Evolutionary conservation across 345 rosid genomes (phyloP).

Genomic region (Gossypium thurberi): DNA sequence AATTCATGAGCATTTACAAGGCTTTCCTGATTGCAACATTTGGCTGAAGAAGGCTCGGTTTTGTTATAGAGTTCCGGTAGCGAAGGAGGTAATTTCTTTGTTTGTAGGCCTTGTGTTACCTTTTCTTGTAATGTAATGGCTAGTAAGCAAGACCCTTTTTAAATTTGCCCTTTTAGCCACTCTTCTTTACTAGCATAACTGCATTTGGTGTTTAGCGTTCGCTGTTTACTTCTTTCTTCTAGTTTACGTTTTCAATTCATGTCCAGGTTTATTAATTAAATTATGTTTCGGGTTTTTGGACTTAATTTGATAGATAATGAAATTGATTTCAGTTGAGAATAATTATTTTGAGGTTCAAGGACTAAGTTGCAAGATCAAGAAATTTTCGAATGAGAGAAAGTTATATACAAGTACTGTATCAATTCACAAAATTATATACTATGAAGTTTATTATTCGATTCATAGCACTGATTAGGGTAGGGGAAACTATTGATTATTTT

Average conservation of each 20-base stretch:
- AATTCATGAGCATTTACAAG: conserved; percentile 92
- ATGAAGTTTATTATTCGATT: too few species aligned
- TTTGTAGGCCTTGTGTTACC: not conserved
- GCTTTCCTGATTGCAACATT: conserved; percentile 75
- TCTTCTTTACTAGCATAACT: not conserved
- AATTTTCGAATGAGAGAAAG: not conserved
- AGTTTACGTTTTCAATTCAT: not conserved
- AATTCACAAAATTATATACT: too few species aligned
- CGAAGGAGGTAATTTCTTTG: too few species aligned
- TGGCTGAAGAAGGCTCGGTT: conserved; percentile 38
- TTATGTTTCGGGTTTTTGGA: not conserved
- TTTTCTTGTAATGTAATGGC: not conserved
- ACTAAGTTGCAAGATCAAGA: not conserved
- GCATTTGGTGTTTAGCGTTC: not conserved
- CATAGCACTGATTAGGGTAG: too few species aligned
- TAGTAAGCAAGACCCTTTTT: not conserved
- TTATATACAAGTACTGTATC: not conserved
- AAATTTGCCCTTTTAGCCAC: not conserved
- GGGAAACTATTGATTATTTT: too few species aligned
- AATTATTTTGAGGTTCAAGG: not conserved
- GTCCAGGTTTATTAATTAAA: too few species aligned
- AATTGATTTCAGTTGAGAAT: not conserved
- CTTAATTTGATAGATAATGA: not conserved
- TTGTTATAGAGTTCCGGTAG: too few species aligned
- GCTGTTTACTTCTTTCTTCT: not conserved